Evolutionary conservation across 1,284 basidiomycete genomes (phyloP).

Genomic region (Amylostereum areolatum): DNA sequence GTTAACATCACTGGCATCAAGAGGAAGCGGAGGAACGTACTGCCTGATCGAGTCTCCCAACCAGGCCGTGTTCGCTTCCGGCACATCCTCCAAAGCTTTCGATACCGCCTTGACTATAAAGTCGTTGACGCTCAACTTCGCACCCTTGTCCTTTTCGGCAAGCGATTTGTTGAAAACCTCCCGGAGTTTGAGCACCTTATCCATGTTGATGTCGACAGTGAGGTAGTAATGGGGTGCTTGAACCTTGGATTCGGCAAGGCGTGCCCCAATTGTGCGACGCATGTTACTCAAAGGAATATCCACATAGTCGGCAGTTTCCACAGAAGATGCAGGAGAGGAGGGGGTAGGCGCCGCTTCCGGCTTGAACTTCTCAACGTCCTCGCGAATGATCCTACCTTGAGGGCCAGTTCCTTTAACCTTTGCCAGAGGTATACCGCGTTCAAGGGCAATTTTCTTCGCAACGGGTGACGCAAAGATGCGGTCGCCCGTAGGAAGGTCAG

Average conservation of each 20-base stretch:
- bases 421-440: conserved; percentile 87
- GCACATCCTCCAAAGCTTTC: conserved; percentile 90
- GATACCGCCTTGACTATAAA: conserved; percentile 96
- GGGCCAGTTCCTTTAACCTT: conserved; percentile 95
- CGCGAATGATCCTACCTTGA: conserved; percentile 88
- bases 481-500: conserved; percentile 61
- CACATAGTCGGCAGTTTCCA: conserved; percentile 65
- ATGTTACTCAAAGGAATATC: conserved; percentile 94
- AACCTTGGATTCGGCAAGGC: conserved; percentile 91
- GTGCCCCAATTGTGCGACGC: conserved; percentile 88
- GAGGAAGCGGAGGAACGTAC: conserved; percentile 41
- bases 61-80: conserved; percentile 98
- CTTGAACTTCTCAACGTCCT: conserved; percentile 90
- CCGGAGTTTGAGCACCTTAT: conserved; percentile 90
- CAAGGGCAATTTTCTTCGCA: conserved; percentile 95
- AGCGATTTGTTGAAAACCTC: conserved; percentile 93
- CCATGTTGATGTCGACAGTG: conserved; percentile 95
- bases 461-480: conserved; percentile 93
- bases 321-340: conserved; percentile 34
- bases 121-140: conserved; percentile 97
- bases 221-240: conserved; percentile 97
- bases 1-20: conserved; percentile 6
- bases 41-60: conserved; percentile 93
- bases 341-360: conserved; percentile 40
- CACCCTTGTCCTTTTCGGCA: conserved; percentile 76